phyloP scores from a whole-genome alignment of 306 rosid genomes.

The Benincasa hispida region DNA sequence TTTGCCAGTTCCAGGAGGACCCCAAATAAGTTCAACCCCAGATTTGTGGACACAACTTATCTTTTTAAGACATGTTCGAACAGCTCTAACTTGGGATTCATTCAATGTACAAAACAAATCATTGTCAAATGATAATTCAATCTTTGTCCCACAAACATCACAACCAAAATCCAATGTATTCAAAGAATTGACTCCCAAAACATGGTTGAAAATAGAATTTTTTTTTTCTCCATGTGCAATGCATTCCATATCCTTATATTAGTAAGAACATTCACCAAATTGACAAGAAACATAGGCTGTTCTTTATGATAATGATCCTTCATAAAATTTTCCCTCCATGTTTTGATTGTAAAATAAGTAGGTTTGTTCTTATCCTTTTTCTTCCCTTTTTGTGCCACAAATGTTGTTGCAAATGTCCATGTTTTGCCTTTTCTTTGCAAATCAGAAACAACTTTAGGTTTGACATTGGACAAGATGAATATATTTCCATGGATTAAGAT shows the following conservation, averaged over 20 bases:
- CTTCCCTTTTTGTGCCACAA: too few relatives aligned
- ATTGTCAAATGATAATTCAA: not conserved
- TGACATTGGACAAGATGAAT: not conserved
- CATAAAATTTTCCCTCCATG: conserved; percentile 9
- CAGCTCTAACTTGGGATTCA: conserved; percentile 38
- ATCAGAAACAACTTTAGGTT: not conserved
- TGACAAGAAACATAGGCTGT: conserved; percentile 26
- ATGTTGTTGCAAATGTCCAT: not conserved
- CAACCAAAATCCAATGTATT: not conserved
- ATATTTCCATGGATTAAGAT: not conserved
- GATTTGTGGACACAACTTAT: conserved; percentile 18
- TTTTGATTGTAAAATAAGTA: conserved; percentile 21
- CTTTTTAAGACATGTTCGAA: conserved; percentile 33
- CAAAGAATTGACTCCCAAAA: conserved; percentile 19
- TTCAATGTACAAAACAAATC: conserved; percentile 25
- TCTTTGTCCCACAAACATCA: not conserved
- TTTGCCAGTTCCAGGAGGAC: conserved; percentile 83
- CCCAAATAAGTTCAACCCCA: conserved; percentile 56
- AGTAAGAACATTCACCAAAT: conserved; percentile 31
- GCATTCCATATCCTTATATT: conserved; percentile 44
- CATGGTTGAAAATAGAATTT: conserved; percentile 15
- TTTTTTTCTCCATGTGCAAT: conserved; percentile 7
- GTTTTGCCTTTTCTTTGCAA: not conserved
- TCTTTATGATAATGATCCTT: not conserved
- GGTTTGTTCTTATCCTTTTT: conserved; percentile 11